phyloP scores from a whole-genome alignment of 176 grass and related monocot species.

The Elaeis guineensis region DNA sequence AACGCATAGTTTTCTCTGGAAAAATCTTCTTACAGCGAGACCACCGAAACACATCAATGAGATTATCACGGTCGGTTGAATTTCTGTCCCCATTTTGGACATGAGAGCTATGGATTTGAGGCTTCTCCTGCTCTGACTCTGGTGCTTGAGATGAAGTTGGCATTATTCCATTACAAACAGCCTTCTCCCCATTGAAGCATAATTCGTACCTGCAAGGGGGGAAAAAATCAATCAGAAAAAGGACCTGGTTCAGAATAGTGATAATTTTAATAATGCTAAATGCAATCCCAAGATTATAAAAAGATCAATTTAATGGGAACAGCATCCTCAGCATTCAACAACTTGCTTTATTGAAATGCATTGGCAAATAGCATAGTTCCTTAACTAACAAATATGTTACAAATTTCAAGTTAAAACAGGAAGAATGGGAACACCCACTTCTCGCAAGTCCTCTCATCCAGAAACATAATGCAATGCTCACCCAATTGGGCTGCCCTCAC shows the following conservation, averaged over 20 bases:
- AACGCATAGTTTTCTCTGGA: constrained; percentile 57
- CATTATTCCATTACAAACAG: constrained; percentile 26
- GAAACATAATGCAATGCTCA: too few species aligned
- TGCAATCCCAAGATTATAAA: too few species aligned
- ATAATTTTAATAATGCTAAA: too few species aligned
- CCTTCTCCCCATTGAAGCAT: constrained; percentile 68
- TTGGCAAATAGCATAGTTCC: too few species aligned
- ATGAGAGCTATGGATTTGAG: constrained; percentile 53
- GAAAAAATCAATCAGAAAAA: background rate
- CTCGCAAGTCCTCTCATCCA: too few species aligned
- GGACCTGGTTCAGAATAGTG: background rate
- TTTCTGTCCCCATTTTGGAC: constrained; percentile 57
- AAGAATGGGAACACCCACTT: too few species aligned
- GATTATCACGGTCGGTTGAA: constrained; percentile 35
- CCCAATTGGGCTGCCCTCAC: too few species aligned
- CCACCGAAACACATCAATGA: constrained; percentile 70
- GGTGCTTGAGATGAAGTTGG: constrained; percentile 27
- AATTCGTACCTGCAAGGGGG: constrained; percentile 65
- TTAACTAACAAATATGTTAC: too few species aligned
- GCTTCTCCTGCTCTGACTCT: constrained; percentile 39
- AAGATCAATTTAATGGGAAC: too few species aligned
- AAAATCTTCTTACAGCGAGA: constrained; percentile 77
- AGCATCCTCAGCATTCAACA: too few species aligned
- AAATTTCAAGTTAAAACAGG: too few species aligned
- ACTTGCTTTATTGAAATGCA: too few species aligned